Evolutionary conservation across 1,139 yeast species (phyloP).

Genomic region (Candida buenavistaensis): DNA sequence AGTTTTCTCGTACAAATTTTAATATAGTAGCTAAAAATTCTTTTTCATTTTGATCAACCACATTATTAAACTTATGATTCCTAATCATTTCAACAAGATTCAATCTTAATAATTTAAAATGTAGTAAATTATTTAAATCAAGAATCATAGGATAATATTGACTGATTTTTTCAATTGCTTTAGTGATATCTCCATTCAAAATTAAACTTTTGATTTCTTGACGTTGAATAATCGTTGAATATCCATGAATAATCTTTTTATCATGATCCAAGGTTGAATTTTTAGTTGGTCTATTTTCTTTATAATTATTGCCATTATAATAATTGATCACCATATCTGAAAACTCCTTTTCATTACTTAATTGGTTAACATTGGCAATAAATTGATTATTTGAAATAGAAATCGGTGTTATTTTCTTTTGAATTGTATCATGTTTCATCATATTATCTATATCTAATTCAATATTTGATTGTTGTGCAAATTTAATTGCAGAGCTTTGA

Average conservation of each 20-base stretch:
- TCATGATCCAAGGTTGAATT: constrained; percentile 5
- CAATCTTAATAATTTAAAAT: constrained; percentile 60
- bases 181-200: constrained; percentile 49
- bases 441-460: constrained; percentile 5
- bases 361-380: constrained; percentile 13
- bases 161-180: constrained; percentile 47
- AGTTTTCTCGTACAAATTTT: constrained; percentile 58
- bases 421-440: constrained; percentile 12
- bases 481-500: constrained; percentile 49
- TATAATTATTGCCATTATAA: constrained; percentile 13
- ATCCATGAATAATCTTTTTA: constrained; percentile 32
- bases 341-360: constrained; percentile 16
- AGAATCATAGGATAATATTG: constrained; percentile 53
- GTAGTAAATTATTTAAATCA: constrained; percentile 56
- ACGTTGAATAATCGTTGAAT: constrained; percentile 48
- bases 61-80: constrained; percentile 38
- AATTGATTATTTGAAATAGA: constrained; percentile 12
- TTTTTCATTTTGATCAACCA: constrained; percentile 33
- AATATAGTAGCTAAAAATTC: constrained; percentile 57
- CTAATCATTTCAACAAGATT: constrained; percentile 67
- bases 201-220: constrained; percentile 49
- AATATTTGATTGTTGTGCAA: constrained; percentile 44
- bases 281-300: neutral
- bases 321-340: constrained; percentile 18
- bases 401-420: constrained; percentile 5